These are phyloP conservation scores for Aurantiochytrium sp. DNA, from an alignment of 108 stramenopile genomes.

Conservation along the genomic window DNA sequence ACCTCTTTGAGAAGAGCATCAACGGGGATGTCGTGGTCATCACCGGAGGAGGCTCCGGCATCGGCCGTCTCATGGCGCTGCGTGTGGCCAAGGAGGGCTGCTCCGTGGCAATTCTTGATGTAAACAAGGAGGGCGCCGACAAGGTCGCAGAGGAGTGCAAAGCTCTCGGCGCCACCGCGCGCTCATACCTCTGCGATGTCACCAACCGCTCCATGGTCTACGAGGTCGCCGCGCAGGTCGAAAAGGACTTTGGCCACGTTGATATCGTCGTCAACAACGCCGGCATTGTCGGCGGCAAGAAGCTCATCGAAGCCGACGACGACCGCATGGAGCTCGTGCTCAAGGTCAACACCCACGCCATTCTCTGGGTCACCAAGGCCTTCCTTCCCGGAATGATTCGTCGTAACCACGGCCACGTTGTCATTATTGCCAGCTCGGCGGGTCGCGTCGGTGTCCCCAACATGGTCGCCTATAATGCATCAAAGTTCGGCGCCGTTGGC, in stretches of 20 bases:
- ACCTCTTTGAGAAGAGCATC: conserved; percentile 5
- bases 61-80: conserved; percentile 27
- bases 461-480: conserved; percentile 30
- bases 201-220: conserved; percentile 20
- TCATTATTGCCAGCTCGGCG: conserved; percentile 31
- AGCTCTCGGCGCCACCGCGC: not conserved
- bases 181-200: conserved; percentile 27
- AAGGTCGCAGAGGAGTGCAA: conserved; percentile 4
- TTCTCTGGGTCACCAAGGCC: conserved; percentile 37
- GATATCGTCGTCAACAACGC: conserved; percentile 36
- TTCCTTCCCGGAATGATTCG: conserved; percentile 36
- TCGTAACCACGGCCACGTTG: conserved; percentile 28
- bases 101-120: not conserved
- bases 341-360: conserved; percentile 28
- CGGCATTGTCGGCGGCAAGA: conserved; percentile 37
- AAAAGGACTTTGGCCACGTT: not conserved
- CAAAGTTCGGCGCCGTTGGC: conserved; percentile 33
- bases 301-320: conserved; percentile 25
- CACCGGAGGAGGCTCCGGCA: conserved; percentile 32
- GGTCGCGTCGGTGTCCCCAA: conserved; percentile 28
- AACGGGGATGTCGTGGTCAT: conserved; percentile 28
- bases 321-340: conserved; percentile 10
- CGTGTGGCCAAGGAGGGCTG: conserved; percentile 13
- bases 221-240: conserved; percentile 3
- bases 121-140: not conserved